Percentiles rank a stretch among this genome's conserved stretches.
Conservation (phyloP, 2,329 filamentous ascomycete species). For the Penicillium freii region DNA sequence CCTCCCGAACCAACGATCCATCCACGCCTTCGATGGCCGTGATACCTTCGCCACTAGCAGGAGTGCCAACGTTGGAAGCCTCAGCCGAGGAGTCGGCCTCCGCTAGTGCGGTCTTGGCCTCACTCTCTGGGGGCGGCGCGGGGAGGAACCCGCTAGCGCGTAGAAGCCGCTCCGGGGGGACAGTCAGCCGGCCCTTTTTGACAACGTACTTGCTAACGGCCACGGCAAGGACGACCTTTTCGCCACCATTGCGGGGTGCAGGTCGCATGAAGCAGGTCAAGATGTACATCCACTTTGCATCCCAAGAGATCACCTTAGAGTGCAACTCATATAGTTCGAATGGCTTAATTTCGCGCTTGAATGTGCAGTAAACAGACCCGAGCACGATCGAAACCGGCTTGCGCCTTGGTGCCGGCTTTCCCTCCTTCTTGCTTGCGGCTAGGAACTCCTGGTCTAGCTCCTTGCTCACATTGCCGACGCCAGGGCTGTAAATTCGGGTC, state of each 20-base stretch:
- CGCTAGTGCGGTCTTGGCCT: constrained; percentile 19
- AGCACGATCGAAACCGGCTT: constrained; percentile 63
- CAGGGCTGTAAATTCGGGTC: constrained; percentile 62
- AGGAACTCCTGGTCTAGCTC: constrained; percentile 54
- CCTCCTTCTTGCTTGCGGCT: constrained; percentile 51
- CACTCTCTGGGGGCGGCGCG: constrained; percentile 59
- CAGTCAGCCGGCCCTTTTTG: constrained; percentile 77
- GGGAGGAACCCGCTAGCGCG: constrained; percentile 72
- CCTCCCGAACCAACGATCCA: constrained; percentile 36
- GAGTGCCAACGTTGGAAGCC: constrained; percentile 32
- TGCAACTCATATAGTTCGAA: constrained; percentile 72
- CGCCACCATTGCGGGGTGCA: constrained; percentile 44
- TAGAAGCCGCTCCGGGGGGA: constrained; percentile 76
- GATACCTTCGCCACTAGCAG: constrained; percentile 35
- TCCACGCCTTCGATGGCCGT: constrained; percentile 35
- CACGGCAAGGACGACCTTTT: constrained; percentile 67
- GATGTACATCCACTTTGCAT: constrained; percentile 78
- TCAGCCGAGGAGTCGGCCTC: constrained; percentile 25
- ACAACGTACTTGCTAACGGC: constrained; percentile 78
- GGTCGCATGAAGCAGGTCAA: constrained; percentile 68
- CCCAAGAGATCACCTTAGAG: constrained; percentile 69
- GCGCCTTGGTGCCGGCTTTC: constrained; percentile 50
- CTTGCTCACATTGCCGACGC: constrained; percentile 53
- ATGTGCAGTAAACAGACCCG: constrained; percentile 70
- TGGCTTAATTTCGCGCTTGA: constrained; percentile 70